phyloP scores from a whole-genome alignment of 169 alveolate genomes.

The Plasmodium coatneyi region DNA sequence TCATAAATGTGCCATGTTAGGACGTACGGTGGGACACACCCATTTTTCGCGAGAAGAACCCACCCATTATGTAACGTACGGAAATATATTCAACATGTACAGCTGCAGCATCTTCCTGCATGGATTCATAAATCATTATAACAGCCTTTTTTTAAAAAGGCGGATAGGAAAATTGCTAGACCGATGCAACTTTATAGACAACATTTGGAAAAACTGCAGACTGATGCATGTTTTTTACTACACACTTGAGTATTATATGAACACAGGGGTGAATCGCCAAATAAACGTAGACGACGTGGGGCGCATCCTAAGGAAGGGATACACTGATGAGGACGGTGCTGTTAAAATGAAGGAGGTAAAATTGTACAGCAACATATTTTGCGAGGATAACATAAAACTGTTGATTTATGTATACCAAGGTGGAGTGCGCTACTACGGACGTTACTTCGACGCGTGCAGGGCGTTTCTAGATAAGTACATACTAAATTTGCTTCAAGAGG shows the following conservation, averaged over 20 bases:
- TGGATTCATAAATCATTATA: constrained; percentile 45
- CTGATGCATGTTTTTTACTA: constrained; percentile 15
- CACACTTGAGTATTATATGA: constrained; percentile 11
- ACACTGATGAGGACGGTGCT: neutral
- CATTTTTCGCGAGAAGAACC: neutral
- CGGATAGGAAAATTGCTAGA: constrained; percentile 9
- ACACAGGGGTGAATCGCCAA: neutral
- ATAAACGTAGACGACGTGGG: neutral
- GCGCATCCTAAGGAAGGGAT: neutral
- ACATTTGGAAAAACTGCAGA: constrained; percentile 64
- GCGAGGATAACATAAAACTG: constrained; percentile 6
- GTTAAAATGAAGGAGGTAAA: neutral
- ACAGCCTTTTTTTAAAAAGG: constrained; percentile 5
- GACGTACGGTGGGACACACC: neutral
- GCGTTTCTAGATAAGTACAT: constrained; percentile 1
- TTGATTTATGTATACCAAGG: constrained; percentile 17
- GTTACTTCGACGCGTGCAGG: constrained; percentile 28
- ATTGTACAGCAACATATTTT: constrained; percentile 24
- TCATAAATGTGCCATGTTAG: neutral
- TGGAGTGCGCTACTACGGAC: constrained; percentile 15
- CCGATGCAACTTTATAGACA: constrained; percentile 57
- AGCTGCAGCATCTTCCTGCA: constrained; percentile 48
- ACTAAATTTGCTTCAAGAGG: neutral
- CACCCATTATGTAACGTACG: neutral
- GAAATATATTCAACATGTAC: constrained; percentile 34